These are phyloP conservation scores for Immersiella caudata DNA, from an alignment of 495 filamentous ascomycete species.

Conservation along the genomic window DNA sequence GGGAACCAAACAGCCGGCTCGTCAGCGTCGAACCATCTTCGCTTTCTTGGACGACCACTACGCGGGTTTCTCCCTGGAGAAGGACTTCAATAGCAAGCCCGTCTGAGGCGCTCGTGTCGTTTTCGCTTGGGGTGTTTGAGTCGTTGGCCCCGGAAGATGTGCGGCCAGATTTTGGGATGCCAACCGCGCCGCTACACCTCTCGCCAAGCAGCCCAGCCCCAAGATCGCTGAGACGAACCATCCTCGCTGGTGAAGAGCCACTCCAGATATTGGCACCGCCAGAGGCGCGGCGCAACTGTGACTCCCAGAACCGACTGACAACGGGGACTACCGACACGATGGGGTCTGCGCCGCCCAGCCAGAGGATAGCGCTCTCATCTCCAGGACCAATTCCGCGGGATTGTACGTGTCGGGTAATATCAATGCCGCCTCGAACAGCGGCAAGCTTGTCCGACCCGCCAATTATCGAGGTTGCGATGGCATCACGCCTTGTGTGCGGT, in stretches of 20 bases:
- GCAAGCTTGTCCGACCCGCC: conserved; percentile 43
- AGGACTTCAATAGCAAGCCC: conserved; percentile 60
- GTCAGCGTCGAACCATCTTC: conserved; percentile 44
- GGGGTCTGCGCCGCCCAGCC: conserved; percentile 62
- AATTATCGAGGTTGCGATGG: conserved; percentile 34
- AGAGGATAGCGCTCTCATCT: conserved; percentile 70
- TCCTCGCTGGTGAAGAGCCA: conserved; percentile 49
- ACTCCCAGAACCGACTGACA: conserved; percentile 66
- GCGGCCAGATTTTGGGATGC: conserved; percentile 49
- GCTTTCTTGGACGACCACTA: conserved; percentile 59
- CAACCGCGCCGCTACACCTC: conserved; percentile 60
- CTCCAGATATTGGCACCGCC: conserved; percentile 63
- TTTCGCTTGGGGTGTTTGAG: conserved; percentile 37
- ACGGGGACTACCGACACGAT: conserved; percentile 64
- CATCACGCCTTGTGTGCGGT: conserved; percentile 70
- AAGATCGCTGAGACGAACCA: conserved; percentile 52
- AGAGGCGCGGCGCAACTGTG: conserved; percentile 58
- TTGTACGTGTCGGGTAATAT: conserved; percentile 51
- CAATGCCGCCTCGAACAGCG: conserved; percentile 63
- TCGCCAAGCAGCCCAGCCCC: conserved; percentile 66
- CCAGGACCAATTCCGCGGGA: conserved; percentile 50
- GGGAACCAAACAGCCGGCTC: conserved; percentile 32
- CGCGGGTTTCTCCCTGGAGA: conserved; percentile 64
- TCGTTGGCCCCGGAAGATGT: conserved; percentile 27
- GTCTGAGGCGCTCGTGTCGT: conserved; percentile 22